phyloP scores from a whole-genome alignment of 371 early-diverging fungal genomes.

The Zopfochytrium polystomum region DNA sequence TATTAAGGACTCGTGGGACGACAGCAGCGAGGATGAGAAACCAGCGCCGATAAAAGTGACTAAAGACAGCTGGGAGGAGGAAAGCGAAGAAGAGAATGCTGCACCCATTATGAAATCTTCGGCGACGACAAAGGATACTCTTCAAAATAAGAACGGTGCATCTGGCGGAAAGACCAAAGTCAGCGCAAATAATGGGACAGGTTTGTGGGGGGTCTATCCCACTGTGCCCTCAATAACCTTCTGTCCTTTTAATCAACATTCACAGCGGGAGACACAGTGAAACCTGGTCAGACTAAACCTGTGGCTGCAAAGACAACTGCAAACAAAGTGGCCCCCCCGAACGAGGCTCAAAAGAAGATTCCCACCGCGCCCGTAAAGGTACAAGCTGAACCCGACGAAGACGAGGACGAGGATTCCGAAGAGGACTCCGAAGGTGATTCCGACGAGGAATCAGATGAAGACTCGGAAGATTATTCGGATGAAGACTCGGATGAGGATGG shows the following conservation, averaged over 20 bases:
- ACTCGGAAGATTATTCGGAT: conserved; percentile 46
- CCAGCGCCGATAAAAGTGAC: conserved; percentile 43
- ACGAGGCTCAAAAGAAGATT: neutral
- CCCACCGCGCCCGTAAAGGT: conserved; percentile 26
- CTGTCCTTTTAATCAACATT: too few species aligned
- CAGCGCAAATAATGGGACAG: too few species aligned
- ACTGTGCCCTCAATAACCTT: too few species aligned
- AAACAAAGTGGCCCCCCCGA: neutral
- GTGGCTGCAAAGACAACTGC: too few species aligned
- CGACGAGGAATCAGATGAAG: conserved; percentile 15
- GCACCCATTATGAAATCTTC: too few species aligned
- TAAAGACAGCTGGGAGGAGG: conserved; percentile 47
- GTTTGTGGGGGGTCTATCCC: too few species aligned
- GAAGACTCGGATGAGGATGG: conserved; percentile 50
- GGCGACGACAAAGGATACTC: too few species aligned
- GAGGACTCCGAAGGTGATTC: conserved; percentile 26
- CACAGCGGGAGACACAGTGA: too few species aligned
- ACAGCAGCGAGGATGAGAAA: conserved; percentile 35
- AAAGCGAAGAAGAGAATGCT: conserved; percentile 40
- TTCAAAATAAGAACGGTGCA: too few species aligned
- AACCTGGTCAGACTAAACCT: too few species aligned
- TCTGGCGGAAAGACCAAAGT: too few species aligned
- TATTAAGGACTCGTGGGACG: conserved; percentile 25
- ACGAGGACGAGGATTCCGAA: conserved; percentile 14
- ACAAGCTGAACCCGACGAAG: conserved; percentile 20